phyloP scores from a whole-genome alignment of 495 filamentous ascomycete genomes.

The Aspergillus nanangensis region DNA sequence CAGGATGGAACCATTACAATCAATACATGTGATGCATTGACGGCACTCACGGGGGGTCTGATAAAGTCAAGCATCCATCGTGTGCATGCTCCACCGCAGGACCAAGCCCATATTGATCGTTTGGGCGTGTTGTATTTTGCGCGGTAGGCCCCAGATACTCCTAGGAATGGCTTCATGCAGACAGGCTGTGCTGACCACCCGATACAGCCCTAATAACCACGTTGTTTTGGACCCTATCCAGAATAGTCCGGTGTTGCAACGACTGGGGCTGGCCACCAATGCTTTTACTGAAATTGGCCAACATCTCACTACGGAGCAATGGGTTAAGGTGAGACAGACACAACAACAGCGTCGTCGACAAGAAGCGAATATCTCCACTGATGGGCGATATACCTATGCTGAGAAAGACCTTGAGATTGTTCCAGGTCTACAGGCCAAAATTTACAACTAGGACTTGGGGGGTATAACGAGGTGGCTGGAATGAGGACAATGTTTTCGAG shows the following conservation, averaged over 20 bases:
- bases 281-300: slow-evolving; percentile 28
- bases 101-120: slow-evolving; percentile 48
- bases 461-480: too few relatives aligned
- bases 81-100: slow-evolving; percentile 44
- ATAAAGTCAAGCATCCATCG: slow-evolving; percentile 51
- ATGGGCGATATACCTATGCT: slow-evolving; percentile 32
- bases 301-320: slow-evolving; percentile 30
- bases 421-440: slow-evolving; percentile 38
- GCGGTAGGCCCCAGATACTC: slow-evolving; percentile 12
- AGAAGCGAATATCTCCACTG: slow-evolving; percentile 33
- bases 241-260: slow-evolving; percentile 38
- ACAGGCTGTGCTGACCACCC: too few relatives aligned
- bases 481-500: too few relatives aligned
- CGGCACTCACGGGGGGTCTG: slow-evolving; percentile 41
- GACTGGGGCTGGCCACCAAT: slow-evolving; percentile 34
- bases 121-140: slow-evolving; percentile 47
- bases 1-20: slow-evolving; percentile 49
- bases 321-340: slow-evolving; percentile 31
- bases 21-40: slow-evolving; percentile 48
- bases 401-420: slow-evolving; percentile 44
- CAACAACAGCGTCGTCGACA: slow-evolving; percentile 40
- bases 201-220: slow-evolving; percentile 29
- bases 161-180: neutral
- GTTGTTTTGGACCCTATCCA: slow-evolving; percentile 37
- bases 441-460: slow-evolving; percentile 46